Percentiles rank a stretch among this genome's conserved stretches.
Evolutionary conservation across 306 rosid genomes (phyloP).

Genomic region (Cotoneaster glaucophyllus): DNA sequence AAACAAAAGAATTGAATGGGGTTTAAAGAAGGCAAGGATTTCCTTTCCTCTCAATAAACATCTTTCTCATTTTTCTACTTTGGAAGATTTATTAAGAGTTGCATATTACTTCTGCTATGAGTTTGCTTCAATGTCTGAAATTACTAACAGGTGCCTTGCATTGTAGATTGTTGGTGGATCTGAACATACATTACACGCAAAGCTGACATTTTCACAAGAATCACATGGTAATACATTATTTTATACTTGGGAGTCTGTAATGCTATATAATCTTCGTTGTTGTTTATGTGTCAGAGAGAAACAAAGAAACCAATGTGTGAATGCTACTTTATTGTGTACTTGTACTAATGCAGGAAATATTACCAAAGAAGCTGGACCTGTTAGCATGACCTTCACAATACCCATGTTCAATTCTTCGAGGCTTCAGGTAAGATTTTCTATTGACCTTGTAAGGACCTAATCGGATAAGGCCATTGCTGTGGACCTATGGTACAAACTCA

Average conservation of each 20-base stretch:
- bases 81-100: neutral
- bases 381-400: slow-evolving; percentile 89
- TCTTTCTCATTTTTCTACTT: neutral
- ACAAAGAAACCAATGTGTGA: neutral
- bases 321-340: neutral
- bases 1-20: slow-evolving; percentile 84
- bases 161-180: slow-evolving; percentile 90
- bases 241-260: neutral
- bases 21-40: slow-evolving; percentile 62
- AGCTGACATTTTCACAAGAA: slow-evolving; percentile 77
- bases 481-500: neutral
- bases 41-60: neutral
- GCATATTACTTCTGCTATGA: neutral
- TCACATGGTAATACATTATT: slow-evolving; percentile 49
- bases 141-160: slow-evolving; percentile 17
- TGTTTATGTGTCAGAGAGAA: neutral
- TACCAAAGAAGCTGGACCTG: slow-evolving; percentile 90
- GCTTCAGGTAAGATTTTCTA: slow-evolving; percentile 54
- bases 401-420: slow-evolving; percentile 89
- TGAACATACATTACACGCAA: slow-evolving; percentile 81
- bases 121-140: slow-evolving; percentile 1
- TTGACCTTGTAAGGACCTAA: neutral
- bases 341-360: slow-evolving; percentile 59
- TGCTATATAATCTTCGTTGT: neutral
- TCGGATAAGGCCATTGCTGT: neutral